phyloP scores from a whole-genome alignment of 176 grass and related monocot genomes.

The Puccinellia tenuiflora region DNA sequence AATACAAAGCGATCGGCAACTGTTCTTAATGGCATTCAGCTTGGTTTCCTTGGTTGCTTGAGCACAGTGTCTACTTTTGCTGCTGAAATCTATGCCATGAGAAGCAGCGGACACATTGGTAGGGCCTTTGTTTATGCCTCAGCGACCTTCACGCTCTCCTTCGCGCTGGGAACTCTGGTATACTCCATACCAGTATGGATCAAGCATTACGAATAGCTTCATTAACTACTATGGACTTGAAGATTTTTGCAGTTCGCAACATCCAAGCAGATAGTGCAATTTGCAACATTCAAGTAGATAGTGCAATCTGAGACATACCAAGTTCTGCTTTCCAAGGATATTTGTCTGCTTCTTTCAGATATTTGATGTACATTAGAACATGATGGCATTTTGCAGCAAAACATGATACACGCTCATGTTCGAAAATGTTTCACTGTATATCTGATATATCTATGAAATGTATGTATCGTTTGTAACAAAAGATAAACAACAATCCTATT shows the following conservation, averaged over 20 bases:
- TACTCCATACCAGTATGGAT: slow-evolving; percentile 82
- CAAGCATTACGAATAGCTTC: slow-evolving; percentile 33
- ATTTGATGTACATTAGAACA: not conserved
- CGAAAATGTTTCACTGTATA: not conserved
- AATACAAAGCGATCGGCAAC: slow-evolving; percentile 42
- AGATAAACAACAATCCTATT: not conserved
- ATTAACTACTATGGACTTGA: not conserved
- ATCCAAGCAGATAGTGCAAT: not conserved
- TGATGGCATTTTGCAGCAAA: not conserved
- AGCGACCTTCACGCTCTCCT: slow-evolving; percentile 60
- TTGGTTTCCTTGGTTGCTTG: slow-evolving; percentile 85
- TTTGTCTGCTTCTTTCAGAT: not conserved
- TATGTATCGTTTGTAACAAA: not conserved
- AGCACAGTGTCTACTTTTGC: slow-evolving; percentile 96
- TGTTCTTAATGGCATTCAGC: slow-evolving; percentile 65
- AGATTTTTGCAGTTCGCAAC: not conserved
- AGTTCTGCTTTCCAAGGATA: not conserved
- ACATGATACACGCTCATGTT: not conserved
- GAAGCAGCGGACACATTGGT: slow-evolving; percentile 60
- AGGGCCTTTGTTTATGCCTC: slow-evolving; percentile 69
- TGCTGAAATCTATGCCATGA: slow-evolving; percentile 86
- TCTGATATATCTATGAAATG: not conserved
- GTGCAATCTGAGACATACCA: not conserved
- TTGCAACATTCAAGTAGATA: not conserved
- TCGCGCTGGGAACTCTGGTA: slow-evolving; percentile 70